Evolutionary conservation across 306 rosid species (phyloP).

Genomic region (Sechiopsis laciniata): DNA sequence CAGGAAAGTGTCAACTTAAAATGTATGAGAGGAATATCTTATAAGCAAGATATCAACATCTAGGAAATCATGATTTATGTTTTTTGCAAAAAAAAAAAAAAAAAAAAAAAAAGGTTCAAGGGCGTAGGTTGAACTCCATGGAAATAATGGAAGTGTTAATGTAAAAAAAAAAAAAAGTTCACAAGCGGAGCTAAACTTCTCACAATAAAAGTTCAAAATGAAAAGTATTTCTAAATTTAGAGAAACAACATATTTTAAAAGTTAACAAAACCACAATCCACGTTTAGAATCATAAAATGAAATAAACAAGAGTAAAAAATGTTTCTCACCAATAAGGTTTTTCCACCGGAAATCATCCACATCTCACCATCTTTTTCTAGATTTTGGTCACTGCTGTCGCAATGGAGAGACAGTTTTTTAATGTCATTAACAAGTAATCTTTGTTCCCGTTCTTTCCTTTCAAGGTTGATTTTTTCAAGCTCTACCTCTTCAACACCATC

Average conservation of each 20-base stretch:
- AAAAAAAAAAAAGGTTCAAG: not conserved
- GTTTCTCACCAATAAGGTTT: constrained; percentile 64
- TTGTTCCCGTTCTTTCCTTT: constrained; percentile 69
- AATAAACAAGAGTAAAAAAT: not conserved
- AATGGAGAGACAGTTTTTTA: constrained; percentile 58
- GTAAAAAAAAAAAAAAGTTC: not conserved
- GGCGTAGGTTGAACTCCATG: not conserved
- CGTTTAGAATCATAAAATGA: not conserved
- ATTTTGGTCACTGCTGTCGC: constrained; percentile 52
- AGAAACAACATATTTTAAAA: constrained; percentile 1
- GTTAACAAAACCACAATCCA: not conserved
- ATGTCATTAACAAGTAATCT: constrained; percentile 82
- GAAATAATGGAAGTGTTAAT: not conserved
- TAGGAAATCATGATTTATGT: not conserved
- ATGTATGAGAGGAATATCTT: not conserved
- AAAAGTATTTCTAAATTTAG: not conserved
- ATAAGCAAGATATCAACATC: not conserved
- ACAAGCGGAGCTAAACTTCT: not conserved
- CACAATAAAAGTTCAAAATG: not conserved
- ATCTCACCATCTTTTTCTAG: constrained; percentile 73
- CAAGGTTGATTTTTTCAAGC: constrained; percentile 83
- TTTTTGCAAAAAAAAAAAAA: not conserved
- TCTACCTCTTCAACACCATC: constrained; percentile 99
- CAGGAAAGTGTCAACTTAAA: not conserved
- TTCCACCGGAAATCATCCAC: constrained; percentile 84